phyloP scores from a whole-genome alignment of 2,329 filamentous ascomycete genomes.

The Cercospora sojina region DNA sequence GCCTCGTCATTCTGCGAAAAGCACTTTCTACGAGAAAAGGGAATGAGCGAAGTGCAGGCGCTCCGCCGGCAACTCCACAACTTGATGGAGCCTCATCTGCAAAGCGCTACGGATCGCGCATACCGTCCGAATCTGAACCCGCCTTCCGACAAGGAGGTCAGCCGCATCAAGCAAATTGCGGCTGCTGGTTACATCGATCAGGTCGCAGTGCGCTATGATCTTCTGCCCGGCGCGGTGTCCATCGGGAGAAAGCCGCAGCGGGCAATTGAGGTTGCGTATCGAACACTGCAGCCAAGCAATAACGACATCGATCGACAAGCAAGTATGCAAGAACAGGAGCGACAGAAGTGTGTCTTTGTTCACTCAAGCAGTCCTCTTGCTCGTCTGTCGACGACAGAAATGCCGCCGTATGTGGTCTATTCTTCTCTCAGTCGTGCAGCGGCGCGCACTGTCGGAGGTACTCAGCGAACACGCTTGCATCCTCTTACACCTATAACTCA shows the following conservation, averaged over 20 bases:
- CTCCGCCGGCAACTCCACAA: conserved; percentile 79
- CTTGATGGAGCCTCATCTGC: conserved; percentile 59
- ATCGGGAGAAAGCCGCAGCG: conserved; percentile 66
- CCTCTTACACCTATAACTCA: conserved; percentile 77
- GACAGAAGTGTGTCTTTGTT: conserved; percentile 74
- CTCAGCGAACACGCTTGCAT: conserved; percentile 81
- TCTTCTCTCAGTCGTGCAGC: conserved; percentile 73
- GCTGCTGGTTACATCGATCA: conserved; percentile 93
- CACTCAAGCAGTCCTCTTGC: conserved; percentile 83
- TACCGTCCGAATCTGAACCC: conserved; percentile 49
- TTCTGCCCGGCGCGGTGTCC: conserved; percentile 61
- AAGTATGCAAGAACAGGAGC: conserved; percentile 43
- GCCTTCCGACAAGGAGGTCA: conserved; percentile 64
- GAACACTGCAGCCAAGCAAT: conserved; percentile 74
- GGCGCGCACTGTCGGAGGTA: conserved; percentile 43
- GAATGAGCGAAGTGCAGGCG: conserved; percentile 80
- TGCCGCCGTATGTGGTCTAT: conserved; percentile 86
- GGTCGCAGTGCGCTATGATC: conserved; percentile 85
- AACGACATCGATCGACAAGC: conserved; percentile 26
- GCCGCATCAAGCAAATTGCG: conserved; percentile 83
- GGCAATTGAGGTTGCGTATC: conserved; percentile 89
- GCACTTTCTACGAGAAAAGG: conserved; percentile 85
- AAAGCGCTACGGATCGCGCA: conserved; percentile 33
- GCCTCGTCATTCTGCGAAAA: conserved; percentile 65
- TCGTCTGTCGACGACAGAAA: conserved; percentile 64